Evolutionary conservation across 257 asterid species (phyloP).

Genomic region (Craterostigma plantagineum): DNA sequence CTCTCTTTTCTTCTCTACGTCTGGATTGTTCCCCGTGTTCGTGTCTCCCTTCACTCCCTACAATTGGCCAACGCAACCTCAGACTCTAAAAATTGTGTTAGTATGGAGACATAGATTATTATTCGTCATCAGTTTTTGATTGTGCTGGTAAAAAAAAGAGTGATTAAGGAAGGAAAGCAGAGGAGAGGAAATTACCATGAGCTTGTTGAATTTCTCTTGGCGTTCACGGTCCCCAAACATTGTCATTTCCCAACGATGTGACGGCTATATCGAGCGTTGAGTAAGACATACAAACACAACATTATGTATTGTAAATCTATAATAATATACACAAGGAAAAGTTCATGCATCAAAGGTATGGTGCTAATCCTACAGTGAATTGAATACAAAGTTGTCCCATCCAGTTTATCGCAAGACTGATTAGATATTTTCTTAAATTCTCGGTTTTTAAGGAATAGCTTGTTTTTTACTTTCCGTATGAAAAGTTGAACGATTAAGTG

Average conservation of each 20-base stretch:
- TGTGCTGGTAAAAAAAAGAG: no score
- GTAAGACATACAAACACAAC: conserved; percentile 24
- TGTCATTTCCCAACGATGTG: conserved; percentile 71
- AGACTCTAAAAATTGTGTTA: conserved; percentile 92
- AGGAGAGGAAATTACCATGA: conserved; percentile 60
- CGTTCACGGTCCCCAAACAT: conserved; percentile 78
- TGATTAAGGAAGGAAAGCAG: conserved; percentile 9
- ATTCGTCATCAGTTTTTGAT: not conserved
- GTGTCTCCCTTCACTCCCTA: conserved; percentile 99
- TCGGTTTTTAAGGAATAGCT: no score
- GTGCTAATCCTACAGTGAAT: no score
- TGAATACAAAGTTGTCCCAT: no score
- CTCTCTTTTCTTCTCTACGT: conserved; percentile 67
- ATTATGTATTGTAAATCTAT: not conserved
- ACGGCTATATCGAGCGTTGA: conserved; percentile 31
- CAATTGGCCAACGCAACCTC: conserved; percentile 97
- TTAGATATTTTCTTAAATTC: no score
- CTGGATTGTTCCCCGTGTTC: conserved; percentile 40
- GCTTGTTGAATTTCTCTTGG: conserved; percentile 95
- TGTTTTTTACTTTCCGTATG: no score
- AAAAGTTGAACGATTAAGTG: no score
- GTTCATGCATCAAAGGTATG: no score
- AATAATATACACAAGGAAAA: no score
- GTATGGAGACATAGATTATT: no score
- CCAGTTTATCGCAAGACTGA: no score